Conservation (phyloP, 352 stramenopile species). For the Phytophthora sp. region DNA sequence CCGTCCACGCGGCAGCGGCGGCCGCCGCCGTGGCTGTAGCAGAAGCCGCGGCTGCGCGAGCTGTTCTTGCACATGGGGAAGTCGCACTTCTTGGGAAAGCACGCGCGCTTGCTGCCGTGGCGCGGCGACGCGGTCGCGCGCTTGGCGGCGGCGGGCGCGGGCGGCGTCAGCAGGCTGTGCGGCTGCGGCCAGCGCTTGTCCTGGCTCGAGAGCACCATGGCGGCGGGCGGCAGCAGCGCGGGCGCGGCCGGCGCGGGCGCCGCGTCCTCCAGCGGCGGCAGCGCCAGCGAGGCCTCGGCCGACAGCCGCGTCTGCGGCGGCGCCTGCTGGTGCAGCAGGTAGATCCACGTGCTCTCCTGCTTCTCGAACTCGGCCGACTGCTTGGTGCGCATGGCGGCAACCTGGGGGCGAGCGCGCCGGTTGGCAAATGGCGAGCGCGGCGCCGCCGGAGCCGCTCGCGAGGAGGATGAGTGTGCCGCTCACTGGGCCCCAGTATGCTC, state of each 20-base stretch:
- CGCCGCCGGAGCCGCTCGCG: not conserved
- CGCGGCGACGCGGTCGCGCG: slow-evolving; percentile 6
- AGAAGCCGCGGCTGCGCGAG: slow-evolving; percentile 78
- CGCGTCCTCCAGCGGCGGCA: slow-evolving; percentile 13
- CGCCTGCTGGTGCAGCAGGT: slow-evolving; percentile 57
- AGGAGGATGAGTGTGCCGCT: slow-evolving; percentile 27
- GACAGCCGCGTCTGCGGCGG: slow-evolving; percentile 40
- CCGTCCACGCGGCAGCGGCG: slow-evolving; percentile 67
- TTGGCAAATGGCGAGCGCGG: slow-evolving; percentile 29
- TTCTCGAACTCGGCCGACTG: slow-evolving; percentile 51
- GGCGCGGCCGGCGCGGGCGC: slow-evolving; percentile 1
- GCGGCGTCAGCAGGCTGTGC: slow-evolving; percentile 25
- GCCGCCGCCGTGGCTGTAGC: slow-evolving; percentile 78
- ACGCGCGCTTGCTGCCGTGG: slow-evolving; percentile 55
- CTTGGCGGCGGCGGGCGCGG: slow-evolving; percentile 19
- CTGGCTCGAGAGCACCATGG: slow-evolving; percentile 39
- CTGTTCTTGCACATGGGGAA: slow-evolving; percentile 88
- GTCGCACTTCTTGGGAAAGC: slow-evolving; percentile 83
- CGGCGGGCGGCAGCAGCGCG: slow-evolving; percentile 10
- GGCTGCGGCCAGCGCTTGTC: slow-evolving; percentile 21
- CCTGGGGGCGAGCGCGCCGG: slow-evolving; percentile 15
- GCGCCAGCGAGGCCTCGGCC: slow-evolving; percentile 15
- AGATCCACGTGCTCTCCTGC: slow-evolving; percentile 62
- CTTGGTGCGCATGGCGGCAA: slow-evolving; percentile 46
- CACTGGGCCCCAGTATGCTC: slow-evolving; percentile 26